Conservation (phyloP, 768 basidiomycete species). For the Hericium rajendrae region DNA sequence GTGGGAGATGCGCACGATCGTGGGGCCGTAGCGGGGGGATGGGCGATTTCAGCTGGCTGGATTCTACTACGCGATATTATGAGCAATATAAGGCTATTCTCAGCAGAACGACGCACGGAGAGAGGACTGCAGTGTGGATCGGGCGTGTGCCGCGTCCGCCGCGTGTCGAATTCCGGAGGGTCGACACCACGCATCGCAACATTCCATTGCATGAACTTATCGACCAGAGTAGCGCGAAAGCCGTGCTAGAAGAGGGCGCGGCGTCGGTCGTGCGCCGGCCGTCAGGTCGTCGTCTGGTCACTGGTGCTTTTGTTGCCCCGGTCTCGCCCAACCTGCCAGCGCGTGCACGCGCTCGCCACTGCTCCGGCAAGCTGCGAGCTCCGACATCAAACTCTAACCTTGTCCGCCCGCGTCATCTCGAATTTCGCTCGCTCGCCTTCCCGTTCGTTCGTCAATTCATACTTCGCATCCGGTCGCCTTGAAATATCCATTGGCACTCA, state of each 20-base stretch:
- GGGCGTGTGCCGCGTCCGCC: too few relatives aligned
- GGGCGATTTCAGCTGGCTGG: too few relatives aligned
- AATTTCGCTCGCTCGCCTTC: background rate
- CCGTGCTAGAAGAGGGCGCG: background rate
- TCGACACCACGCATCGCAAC: conserved; percentile 61
- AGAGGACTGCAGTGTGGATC: too few relatives aligned
- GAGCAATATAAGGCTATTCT: too few relatives aligned
- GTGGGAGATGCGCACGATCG: too few relatives aligned
- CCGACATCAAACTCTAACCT: conserved; percentile 9
- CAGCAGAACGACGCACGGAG: too few relatives aligned
- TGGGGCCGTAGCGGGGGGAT: too few relatives aligned
- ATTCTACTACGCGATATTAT: too few relatives aligned
- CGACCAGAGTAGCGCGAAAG: background rate
- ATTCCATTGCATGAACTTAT: conserved; percentile 55
- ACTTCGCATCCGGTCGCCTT: conserved; percentile 48
- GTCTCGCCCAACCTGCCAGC: background rate
- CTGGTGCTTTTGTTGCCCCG: background rate
- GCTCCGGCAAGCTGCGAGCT: background rate
- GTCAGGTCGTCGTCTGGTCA: background rate
- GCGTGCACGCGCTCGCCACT: background rate
- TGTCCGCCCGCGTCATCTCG: conserved; percentile 1
- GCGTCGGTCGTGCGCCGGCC: background rate
- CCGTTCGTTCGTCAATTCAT: conserved; percentile 4
- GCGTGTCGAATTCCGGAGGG: conserved; percentile 30
- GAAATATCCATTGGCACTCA: conserved; percentile 92